Conservation (phyloP, 1,139 yeast species). For the Diutina sp. region DNA sequence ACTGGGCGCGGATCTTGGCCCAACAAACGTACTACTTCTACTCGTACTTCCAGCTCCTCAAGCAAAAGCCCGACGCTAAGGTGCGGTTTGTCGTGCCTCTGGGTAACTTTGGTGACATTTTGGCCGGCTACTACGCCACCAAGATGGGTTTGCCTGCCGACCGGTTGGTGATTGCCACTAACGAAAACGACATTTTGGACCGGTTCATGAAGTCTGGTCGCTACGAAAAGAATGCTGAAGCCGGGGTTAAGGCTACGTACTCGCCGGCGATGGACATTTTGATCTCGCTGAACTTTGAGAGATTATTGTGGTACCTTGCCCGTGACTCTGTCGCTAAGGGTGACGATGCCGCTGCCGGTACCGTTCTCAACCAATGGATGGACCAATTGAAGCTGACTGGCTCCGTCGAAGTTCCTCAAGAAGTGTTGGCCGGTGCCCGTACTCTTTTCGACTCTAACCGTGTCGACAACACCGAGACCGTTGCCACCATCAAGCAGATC, state of each 20-base stretch:
- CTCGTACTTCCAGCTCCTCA: conserved; percentile 68
- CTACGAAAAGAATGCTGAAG: conserved; percentile 55
- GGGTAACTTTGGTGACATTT: conserved; percentile 95
- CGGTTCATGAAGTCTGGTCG: conserved; percentile 81
- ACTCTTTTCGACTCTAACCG: conserved; percentile 65
- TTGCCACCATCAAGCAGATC: conserved; percentile 57
- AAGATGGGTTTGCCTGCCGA: conserved; percentile 92
- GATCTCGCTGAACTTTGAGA: conserved; percentile 89
- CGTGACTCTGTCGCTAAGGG: conserved; percentile 48
- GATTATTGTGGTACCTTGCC: conserved; percentile 88
- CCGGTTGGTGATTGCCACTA: conserved; percentile 83
- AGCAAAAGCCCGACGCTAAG: conserved; percentile 18
- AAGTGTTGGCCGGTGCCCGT: conserved; percentile 55
- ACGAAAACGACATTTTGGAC: conserved; percentile 87
- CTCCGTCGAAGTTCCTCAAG: conserved; percentile 55
- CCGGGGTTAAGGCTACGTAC: conserved; percentile 64
- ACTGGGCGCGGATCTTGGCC: conserved; percentile 98
- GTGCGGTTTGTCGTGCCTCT: conserved; percentile 90
- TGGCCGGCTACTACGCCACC: conserved; percentile 92
- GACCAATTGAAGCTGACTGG: conserved; percentile 62
- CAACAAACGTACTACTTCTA: conserved; percentile 94
- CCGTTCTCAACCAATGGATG: conserved; percentile 67
- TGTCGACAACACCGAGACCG: conserved; percentile 68
- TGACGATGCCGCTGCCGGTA: conserved; percentile 62
- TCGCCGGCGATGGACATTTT: conserved; percentile 99